Conservation (phyloP, 2,329 filamentous ascomycete genomes). For the Sporothrix euskadiensis region DNA sequence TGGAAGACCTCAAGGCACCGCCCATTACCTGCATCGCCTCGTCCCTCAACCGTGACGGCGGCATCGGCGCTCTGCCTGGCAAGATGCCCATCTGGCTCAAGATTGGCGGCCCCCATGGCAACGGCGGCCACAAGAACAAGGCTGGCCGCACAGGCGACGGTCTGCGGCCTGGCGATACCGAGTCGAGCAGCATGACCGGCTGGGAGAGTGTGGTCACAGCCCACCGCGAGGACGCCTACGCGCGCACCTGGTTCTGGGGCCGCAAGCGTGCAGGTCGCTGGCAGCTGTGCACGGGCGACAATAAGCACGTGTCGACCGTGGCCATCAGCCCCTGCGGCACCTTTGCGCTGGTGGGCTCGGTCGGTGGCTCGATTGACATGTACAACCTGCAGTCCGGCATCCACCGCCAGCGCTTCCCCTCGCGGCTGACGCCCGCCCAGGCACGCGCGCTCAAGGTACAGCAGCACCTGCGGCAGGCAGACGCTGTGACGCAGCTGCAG, state of each 20-base stretch:
- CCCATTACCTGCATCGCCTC: slow-evolving; percentile 90
- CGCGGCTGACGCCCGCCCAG: slow-evolving; percentile 73
- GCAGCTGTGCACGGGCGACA: slow-evolving; percentile 85
- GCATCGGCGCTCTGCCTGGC: slow-evolving; percentile 80
- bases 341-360: slow-evolving; percentile 87
- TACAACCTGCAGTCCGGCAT: slow-evolving; percentile 94
- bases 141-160: slow-evolving; percentile 49
- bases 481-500: slow-evolving; percentile 56
- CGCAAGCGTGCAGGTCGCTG: slow-evolving; percentile 89
- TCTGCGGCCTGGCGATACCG: slow-evolving; percentile 61
- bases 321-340: slow-evolving; percentile 89
- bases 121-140: slow-evolving; percentile 42
- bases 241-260: slow-evolving; percentile 98
- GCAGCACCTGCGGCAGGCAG: slow-evolving; percentile 60
- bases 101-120: slow-evolving; percentile 35
- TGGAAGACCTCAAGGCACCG: slow-evolving; percentile 81
- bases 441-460: slow-evolving; percentile 72
- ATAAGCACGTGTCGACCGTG: slow-evolving; percentile 79
- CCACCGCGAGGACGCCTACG: slow-evolving; percentile 79
- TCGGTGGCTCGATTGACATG: slow-evolving; percentile 82
- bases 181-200: slow-evolving; percentile 75
- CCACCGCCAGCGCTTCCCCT: slow-evolving; percentile 84
- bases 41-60: slow-evolving; percentile 90
- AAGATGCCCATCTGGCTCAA: slow-evolving; percentile 84
- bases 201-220: slow-evolving; percentile 98